A percentile compares a stretch with the other conserved stretches of the same genome.
phyloP scores from a whole-genome alignment of 192 early-diverging fungal genomes.

The Fimicolochytrium jonesii region DNA sequence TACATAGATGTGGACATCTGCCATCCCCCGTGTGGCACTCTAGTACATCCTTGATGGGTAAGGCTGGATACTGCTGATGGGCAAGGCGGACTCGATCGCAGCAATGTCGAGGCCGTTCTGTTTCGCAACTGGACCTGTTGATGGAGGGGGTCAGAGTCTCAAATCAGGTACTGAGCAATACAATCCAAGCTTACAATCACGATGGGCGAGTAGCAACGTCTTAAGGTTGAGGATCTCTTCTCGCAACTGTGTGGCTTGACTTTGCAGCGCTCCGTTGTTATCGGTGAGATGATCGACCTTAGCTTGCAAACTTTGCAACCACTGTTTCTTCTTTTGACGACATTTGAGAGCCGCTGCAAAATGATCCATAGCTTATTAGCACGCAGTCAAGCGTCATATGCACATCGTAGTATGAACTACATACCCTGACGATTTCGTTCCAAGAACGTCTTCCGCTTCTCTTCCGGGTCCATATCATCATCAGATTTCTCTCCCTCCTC shows the following conservation, averaged over 20 bases:
- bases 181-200: conserved; percentile 52
- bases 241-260: conserved; percentile 52
- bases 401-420: not conserved
- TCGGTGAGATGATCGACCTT: conserved; percentile 57
- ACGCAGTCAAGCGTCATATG: too few species aligned
- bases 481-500: conserved; percentile 5
- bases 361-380: not conserved
- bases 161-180: not conserved
- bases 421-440: conserved; percentile 84
- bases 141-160: not conserved
- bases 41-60: conserved; percentile 11
- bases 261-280: conserved; percentile 65
- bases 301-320: conserved; percentile 75
- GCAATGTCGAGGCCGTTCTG: conserved; percentile 25
- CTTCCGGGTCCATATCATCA: conserved; percentile 40
- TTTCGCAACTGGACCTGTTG: conserved; percentile 26
- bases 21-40: too few species aligned
- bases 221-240: conserved; percentile 75
- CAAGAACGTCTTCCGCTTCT: conserved; percentile 75
- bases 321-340: conserved; percentile 88
- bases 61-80: not conserved
- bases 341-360: conserved; percentile 80
- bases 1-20: too few species aligned
- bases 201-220: conserved; percentile 71
- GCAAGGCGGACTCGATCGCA: conserved; percentile 18